These are phyloP conservation scores for Colletotrichum kahawae DNA, from an alignment of 2,329 filamentous ascomycete genomes.

Conservation along the genomic window DNA sequence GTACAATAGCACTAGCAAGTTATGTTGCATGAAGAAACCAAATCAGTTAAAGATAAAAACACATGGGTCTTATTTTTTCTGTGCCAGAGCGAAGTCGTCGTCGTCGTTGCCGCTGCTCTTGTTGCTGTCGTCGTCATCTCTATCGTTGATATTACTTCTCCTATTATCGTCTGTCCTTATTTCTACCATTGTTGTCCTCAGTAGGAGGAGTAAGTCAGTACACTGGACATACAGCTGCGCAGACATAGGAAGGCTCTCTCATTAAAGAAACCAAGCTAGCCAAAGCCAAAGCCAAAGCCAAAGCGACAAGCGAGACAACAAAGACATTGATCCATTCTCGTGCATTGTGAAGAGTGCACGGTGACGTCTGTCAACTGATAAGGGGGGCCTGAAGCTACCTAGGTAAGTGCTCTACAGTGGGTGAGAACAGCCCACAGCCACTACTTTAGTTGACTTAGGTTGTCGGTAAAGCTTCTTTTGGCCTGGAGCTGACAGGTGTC, in stretches of 20 bases:
- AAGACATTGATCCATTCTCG: background rate
- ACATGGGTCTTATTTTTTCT: background rate
- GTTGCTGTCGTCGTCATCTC: background rate
- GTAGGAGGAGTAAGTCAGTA: background rate
- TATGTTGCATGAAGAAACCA: conserved; percentile 22
- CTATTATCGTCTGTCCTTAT: too few species aligned
- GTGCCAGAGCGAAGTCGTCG: background rate
- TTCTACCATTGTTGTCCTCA: background rate
- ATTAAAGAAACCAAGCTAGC: background rate
- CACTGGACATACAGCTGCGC: background rate
- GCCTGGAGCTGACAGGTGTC: background rate
- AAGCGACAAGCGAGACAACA: background rate
- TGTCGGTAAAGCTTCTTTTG: background rate
- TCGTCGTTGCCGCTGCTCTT: background rate
- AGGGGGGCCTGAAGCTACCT: background rate
- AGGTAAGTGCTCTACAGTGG: background rate
- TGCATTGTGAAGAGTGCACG: background rate
- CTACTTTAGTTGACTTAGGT: conserved; percentile 6
- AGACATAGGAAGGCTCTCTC: background rate
- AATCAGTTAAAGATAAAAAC: conserved; percentile 6
- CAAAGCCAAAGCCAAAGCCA: background rate
- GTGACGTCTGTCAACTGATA: background rate
- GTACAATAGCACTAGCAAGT: conserved; percentile 24
- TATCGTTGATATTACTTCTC: too few species aligned
- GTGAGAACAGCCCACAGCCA: background rate